Base-by-base conservation (phyloP, 306 rosid genomes). In the Trichosanthes truncata region DNA sequence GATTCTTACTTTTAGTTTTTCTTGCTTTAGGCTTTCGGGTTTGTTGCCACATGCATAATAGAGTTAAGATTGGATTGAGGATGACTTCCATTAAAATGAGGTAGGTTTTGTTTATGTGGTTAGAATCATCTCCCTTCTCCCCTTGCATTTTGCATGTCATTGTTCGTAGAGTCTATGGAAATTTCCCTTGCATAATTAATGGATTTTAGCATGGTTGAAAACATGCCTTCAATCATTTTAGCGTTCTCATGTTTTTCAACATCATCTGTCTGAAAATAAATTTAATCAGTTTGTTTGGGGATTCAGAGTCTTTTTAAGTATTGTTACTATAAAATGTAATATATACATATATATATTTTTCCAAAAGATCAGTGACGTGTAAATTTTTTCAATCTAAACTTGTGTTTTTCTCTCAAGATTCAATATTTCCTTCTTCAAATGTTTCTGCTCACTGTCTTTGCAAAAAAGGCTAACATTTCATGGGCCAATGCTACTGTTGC, bases 21-120 rank as follows among this genome's bases (percentile, higher is more conserved):
- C n/a, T 38, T 76, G 68, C 33, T 57, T 36, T n/a, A 48, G 41
- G 41, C 80, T n/a, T 76, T 36, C 36, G 53, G 52, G n/a, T 76
- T 40, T 76, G 49, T 56, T 56, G 68, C 46, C 26, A 55, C 29
- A 20, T 76, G 79, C 66, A 76, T 55, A 55, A 76, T 76, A 21
- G 80, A 55, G 67, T 76, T 12, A n/a, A 55, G 35, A 56, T 73
- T 48, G 45, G 61, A 74, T 31, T 74, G 78, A 11, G 61, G 43
- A 69, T 14, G 38, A 25, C 77, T 41, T 45, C 43, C 40, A 45
- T 73, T 73, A 48, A 72, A 14, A 29, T 29, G 60, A 29, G 14
- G 77, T 73, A 73, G 60, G 60, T 26, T 25, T 21, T 46, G 25
- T 36, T 46, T 25, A 11, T 72, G 38, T 67, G 74, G 74, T 25